Conservation (phyloP, 148 eudicot species). For the Agrostemma githago region DNA sequence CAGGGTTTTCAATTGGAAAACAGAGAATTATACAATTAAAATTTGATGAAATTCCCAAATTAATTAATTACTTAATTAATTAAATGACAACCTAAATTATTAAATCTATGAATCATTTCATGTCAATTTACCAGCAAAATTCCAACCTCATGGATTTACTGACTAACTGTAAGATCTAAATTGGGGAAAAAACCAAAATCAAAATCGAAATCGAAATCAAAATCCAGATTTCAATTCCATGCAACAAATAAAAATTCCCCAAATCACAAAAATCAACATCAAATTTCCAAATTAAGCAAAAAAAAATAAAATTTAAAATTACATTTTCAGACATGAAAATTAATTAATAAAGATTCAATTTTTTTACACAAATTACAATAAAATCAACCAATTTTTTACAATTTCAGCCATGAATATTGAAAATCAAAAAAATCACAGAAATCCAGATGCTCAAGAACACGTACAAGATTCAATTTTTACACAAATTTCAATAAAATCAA, state of each 20-base stretch:
- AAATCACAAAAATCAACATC: conserved; percentile 2
- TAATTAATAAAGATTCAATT: neutral
- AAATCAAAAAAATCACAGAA: neutral
- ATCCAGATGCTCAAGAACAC: conserved; percentile 13
- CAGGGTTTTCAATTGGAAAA: neutral
- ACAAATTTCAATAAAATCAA: neutral
- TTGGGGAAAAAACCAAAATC: neutral
- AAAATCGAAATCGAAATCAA: neutral
- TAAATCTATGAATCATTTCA: neutral
- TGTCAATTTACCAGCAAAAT: neutral
- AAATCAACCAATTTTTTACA: neutral
- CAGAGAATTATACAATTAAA: neutral
- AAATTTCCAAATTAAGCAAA: neutral
- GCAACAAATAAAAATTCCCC: neutral
- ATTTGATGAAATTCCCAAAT: neutral
- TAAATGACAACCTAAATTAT: neutral
- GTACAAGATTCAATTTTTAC: conserved; percentile 5
- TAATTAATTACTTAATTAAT: too few relatives aligned
- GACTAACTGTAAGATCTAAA: conserved; percentile 22
- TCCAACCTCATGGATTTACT: neutral
- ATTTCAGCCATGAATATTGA: neutral
- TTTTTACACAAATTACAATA: neutral
- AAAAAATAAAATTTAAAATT: too few relatives aligned
- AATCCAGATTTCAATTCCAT: conserved; percentile 10
- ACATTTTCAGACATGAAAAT: too few relatives aligned